A percentile compares a stretch with the other conserved stretches of the same genome.
These are phyloP conservation scores for Xylaria longipes DNA, from an alignment of 495 filamentous ascomycete species.

Conservation along the genomic window DNA sequence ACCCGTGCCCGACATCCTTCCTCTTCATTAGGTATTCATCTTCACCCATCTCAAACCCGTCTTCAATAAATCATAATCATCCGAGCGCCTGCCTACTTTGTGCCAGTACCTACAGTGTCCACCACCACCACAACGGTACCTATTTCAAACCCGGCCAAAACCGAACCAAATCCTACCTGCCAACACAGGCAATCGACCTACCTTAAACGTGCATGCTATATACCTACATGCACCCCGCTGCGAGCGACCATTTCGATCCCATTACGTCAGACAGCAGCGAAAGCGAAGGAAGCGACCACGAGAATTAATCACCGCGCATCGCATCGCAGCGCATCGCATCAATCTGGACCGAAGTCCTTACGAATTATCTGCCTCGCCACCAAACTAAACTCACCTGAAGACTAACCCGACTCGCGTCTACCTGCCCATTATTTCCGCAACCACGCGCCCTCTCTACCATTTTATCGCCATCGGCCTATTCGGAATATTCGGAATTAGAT, in stretches of 20 bases:
- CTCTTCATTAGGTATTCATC: not conserved
- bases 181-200: not conserved
- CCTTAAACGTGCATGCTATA: conserved; percentile 6
- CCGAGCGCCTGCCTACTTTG: too few relatives aligned
- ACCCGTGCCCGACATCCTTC: not conserved
- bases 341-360: not conserved
- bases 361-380: not conserved
- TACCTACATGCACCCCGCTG: not conserved
- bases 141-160: too few relatives aligned
- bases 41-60: not conserved
- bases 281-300: not conserved
- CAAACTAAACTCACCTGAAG: not conserved
- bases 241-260: not conserved
- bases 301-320: not conserved
- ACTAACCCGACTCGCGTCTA: not conserved
- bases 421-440: not conserved
- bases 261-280: conserved; percentile 9
- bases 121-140: not conserved
- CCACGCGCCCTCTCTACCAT: not conserved
- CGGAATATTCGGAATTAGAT: not conserved
- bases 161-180: not conserved
- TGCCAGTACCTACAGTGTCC: not conserved
- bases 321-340: not conserved
- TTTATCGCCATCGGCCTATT: not conserved
- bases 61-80: not conserved